Conservation (phyloP, 2,329 filamentous ascomycete genomes). For the Exophiala lecanii-corni region DNA sequence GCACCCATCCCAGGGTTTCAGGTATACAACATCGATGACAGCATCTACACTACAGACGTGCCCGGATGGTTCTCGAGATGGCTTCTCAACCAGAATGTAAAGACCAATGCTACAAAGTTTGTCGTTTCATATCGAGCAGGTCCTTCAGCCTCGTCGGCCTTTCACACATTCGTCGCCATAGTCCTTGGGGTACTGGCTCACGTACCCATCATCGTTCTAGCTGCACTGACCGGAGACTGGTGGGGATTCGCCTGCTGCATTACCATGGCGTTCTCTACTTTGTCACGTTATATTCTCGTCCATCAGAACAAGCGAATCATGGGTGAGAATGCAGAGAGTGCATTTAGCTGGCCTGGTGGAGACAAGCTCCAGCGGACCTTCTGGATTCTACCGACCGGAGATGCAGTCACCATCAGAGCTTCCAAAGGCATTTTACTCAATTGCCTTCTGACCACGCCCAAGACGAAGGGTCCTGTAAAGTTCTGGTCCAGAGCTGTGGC, state of each 20-base stretch:
- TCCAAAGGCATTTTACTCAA: too few species aligned
- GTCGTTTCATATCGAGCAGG: too few species aligned
- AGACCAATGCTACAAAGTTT: slow-evolving; percentile 3
- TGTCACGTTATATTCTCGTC: neutral
- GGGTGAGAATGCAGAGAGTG: too few species aligned
- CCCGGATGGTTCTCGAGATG: slow-evolving; percentile 11
- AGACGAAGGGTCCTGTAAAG: too few species aligned
- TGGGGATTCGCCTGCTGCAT: slow-evolving; percentile 7
- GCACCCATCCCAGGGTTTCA: slow-evolving; percentile 1
- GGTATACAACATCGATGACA: slow-evolving; percentile 9
- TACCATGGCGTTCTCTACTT: slow-evolving; percentile 6
- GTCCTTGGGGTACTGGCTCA: neutral
- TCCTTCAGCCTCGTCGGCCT: slow-evolving; percentile 1
- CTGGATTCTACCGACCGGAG: too few species aligned
- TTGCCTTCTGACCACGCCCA: too few species aligned
- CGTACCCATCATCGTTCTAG: neutral
- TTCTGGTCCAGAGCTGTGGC: too few species aligned
- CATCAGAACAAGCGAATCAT: neutral
- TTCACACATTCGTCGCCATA: neutral
- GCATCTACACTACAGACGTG: slow-evolving; percentile 3
- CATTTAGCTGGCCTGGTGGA: too few species aligned
- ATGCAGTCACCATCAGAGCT: too few species aligned
- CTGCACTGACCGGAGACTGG: slow-evolving; percentile 4
- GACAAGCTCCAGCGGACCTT: too few species aligned
- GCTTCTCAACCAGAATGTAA: slow-evolving; percentile 4